Percentiles rank a stretch among this genome's conserved stretches.
Evolutionary conservation across 768 basidiomycete species (phyloP).

Genomic region (Suillus alpinus): DNA sequence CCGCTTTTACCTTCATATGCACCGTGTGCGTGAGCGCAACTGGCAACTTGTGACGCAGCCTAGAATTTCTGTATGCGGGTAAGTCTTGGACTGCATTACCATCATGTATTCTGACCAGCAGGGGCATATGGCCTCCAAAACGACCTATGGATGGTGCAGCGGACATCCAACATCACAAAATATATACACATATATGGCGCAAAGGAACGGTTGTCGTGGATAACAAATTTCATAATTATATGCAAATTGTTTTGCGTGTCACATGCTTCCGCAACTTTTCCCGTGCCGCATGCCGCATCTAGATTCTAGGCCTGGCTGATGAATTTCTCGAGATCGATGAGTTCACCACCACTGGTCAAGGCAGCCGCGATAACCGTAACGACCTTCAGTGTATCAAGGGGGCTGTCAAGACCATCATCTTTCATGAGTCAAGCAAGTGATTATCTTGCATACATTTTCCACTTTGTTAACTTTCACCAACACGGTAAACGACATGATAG

Average conservation of each 20-base stretch:
- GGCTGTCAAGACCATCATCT: conserved; percentile 57
- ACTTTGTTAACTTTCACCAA: no score
- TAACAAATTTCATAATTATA: not conserved
- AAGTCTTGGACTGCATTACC: not conserved
- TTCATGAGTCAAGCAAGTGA: conserved; percentile 11
- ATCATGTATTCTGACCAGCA: not conserved
- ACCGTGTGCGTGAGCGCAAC: not conserved
- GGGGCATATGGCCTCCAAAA: not conserved
- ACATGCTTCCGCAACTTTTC: not conserved
- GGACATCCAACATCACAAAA: not conserved
- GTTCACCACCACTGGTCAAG: conserved; percentile 60
- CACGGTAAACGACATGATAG: no score
- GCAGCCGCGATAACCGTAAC: conserved; percentile 79
- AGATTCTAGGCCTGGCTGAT: conserved; percentile 8
- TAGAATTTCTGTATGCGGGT: not conserved
- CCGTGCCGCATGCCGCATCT: not conserved
- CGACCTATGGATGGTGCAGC: not conserved
- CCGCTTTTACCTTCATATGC: not conserved
- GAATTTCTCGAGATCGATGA: conserved; percentile 52
- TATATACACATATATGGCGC: not conserved
- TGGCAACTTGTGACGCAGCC: no score
- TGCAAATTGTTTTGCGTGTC: not conserved
- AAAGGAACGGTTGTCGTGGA: not conserved
- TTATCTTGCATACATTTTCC: no score
- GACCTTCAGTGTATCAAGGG: conserved; percentile 63